Evolutionary conservation across 257 asterid genomes (phyloP).

Genomic region (Catharanthus roseus): DNA sequence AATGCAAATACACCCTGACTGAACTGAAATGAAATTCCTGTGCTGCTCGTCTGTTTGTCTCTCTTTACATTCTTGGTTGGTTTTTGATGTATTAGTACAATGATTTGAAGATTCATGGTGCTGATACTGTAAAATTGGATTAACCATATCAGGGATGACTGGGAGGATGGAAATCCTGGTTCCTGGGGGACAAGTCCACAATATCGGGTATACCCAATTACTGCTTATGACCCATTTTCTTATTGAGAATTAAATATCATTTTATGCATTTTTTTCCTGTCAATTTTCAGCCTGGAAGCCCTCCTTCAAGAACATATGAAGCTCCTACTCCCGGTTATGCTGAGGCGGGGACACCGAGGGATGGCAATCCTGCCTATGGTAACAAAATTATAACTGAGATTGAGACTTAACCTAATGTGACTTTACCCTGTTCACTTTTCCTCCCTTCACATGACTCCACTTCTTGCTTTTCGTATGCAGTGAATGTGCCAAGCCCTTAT

Average conservation of each 20-base stretch:
- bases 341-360: constrained; percentile 94
- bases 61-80: no score
- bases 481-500: constrained; percentile 98
- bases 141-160: constrained; percentile 61
- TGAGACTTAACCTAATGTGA: constrained; percentile 7
- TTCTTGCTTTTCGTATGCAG: constrained; percentile 33
- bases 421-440: background rate
- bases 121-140: constrained; percentile 21
- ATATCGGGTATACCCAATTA: constrained; percentile 55
- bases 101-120: background rate
- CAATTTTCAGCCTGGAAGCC: constrained; percentile 74
- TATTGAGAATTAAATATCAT: background rate
- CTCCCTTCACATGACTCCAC: constrained; percentile 34
- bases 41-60: no score
- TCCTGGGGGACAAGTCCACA: constrained; percentile 98
- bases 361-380: constrained; percentile 80
- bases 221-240: background rate
- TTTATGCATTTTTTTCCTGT: constrained; percentile 17
- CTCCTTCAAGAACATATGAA: constrained; percentile 81
- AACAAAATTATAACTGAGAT: background rate
- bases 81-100: background rate
- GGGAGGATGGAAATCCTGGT: constrained; percentile 99
- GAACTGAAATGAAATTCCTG: no score
- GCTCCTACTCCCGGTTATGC: constrained; percentile 99
- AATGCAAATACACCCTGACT: background rate